Base-by-base conservation (phyloP, 2,329 filamentous ascomycete species). In the Aspergillus floridensis region DNA sequence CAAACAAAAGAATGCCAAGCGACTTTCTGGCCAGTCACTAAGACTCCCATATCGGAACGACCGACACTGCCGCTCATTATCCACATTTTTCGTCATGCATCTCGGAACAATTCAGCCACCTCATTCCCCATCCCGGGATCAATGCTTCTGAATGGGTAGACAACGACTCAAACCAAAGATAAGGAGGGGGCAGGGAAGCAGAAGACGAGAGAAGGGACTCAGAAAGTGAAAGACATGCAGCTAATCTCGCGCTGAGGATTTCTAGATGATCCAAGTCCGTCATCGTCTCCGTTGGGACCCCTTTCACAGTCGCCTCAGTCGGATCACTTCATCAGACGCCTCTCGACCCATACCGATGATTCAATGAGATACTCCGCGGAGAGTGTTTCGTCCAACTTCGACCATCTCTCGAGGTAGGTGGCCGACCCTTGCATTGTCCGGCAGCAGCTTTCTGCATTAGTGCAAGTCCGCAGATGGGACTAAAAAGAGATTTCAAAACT, bases 331-430 rank as follows among this genome's bases (percentile, higher is more conserved):
- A 68, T 82, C 55, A 81, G 75, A 81, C 83, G 78, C 64, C 75
- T 84, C 65, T 76, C 75, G 38, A 68, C 72, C 57, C 74, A 77
- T 73, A 76, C 84, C 53, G 85, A 88, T 65, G 85, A 83, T 64
- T 81, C 82, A 65, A 82, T 87, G 73, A 88, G 89, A 62, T 88
- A 91, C 77, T 93, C 91, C 53, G 87, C 93, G 71, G 92, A 95
- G 74, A 87, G 86, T 59, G 84, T 87, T 55, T 81, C 84, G 65
- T 76, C 80, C 68, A 88, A 90, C 66, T 86, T 86, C 77, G 90
- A 93, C 74, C 80, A 85, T 68, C 80, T 91, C 76, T 83, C 88
- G 76, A 92, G 90, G 91, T 95, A 76, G 75, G 86, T 79, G 59
- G 59, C 59, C 56, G 50, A 58, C 49, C 66, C 66, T 68, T 68